Evolutionary conservation across 1,139 yeast genomes (phyloP).

Genomic region (Pichia norvegensis): DNA sequence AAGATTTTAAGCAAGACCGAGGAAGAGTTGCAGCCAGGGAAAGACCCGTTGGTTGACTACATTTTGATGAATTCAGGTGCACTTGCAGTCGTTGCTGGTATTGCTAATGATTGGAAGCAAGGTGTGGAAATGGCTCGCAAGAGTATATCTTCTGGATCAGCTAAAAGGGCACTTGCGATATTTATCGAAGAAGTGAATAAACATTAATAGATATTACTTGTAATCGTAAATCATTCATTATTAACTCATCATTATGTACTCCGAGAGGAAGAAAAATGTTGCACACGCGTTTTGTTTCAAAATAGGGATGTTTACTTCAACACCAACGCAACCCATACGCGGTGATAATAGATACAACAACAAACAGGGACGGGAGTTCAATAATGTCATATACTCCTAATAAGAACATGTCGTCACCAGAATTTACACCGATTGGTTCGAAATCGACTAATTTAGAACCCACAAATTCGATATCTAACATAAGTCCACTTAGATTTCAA

Average conservation of each 20-base stretch:
- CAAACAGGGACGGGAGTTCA: not conserved
- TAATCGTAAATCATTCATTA: not conserved
- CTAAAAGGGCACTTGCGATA: conserved; percentile 47
- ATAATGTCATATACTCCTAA: not conserved
- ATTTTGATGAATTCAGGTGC: conserved; percentile 84
- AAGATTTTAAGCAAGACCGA: conserved; percentile 34
- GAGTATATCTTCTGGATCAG: conserved; percentile 60
- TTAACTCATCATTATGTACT: too few relatives aligned
- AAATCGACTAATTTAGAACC: conserved; percentile 4
- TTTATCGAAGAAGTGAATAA: conserved; percentile 43
- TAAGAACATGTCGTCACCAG: conserved; percentile 2
- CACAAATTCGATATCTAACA: conserved; percentile 5
- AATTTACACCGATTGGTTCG: conserved; percentile 17
- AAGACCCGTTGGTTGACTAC: conserved; percentile 72
- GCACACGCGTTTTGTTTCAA: not conserved
- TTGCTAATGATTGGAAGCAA: conserved; percentile 56
- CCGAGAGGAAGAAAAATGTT: not conserved
- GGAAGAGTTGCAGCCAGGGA: conserved; percentile 27
- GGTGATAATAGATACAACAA: too few relatives aligned
- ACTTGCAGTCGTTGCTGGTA: conserved; percentile 69
- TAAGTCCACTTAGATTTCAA: conserved; percentile 6
- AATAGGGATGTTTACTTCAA: not conserved
- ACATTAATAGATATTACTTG: not conserved
- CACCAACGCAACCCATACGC: too few relatives aligned
- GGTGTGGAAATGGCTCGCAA: conserved; percentile 72